A percentile compares a stretch with the other conserved stretches of the same genome.
Evolutionary conservation across 2,329 filamentous ascomycete species (phyloP).

Genomic region (Alternaria brassicae): DNA sequence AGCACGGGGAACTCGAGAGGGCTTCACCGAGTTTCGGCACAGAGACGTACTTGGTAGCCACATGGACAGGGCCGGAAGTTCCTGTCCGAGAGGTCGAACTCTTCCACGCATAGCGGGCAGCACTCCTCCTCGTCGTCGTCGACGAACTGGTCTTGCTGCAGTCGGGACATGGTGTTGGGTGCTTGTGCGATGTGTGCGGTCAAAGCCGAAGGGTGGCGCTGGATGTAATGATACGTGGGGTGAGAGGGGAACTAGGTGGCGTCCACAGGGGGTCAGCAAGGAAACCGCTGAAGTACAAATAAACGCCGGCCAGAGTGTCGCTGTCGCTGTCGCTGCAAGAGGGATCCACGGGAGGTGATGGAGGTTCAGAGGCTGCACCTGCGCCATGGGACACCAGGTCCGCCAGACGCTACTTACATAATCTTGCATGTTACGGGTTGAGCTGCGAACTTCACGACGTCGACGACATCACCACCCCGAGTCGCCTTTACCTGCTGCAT

Average conservation of each 20-base stretch:
- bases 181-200: constrained; percentile 13
- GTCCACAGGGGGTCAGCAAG: constrained; percentile 15
- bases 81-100: constrained; percentile 96
- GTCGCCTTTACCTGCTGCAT: constrained; percentile 31
- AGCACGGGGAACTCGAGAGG: constrained; percentile 26
- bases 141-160: constrained; percentile 61
- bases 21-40: constrained; percentile 26
- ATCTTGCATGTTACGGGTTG: constrained; percentile 18
- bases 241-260: constrained; percentile 9
- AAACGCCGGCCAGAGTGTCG: constrained; percentile 44
- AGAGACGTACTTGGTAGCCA: constrained; percentile 85
- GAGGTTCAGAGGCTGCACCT: constrained; percentile 34
- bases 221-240: constrained; percentile 19
- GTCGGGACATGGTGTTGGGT: constrained; percentile 54
- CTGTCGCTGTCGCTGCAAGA: constrained; percentile 21
- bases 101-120: constrained; percentile 97
- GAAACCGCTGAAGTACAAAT: constrained; percentile 30
- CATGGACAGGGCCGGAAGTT: constrained; percentile 98
- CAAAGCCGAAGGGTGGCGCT: constrained; percentile 37
- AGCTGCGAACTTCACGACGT: constrained; percentile 28
- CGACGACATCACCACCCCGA: constrained; percentile 35
- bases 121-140: constrained; percentile 61
- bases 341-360: constrained; percentile 34
- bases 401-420: constrained; percentile 23
- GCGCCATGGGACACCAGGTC: constrained; percentile 25